These are phyloP conservation scores for Hypoxylon lenormandii DNA, from an alignment of 495 filamentous ascomycete genomes.

Conservation along the genomic window DNA sequence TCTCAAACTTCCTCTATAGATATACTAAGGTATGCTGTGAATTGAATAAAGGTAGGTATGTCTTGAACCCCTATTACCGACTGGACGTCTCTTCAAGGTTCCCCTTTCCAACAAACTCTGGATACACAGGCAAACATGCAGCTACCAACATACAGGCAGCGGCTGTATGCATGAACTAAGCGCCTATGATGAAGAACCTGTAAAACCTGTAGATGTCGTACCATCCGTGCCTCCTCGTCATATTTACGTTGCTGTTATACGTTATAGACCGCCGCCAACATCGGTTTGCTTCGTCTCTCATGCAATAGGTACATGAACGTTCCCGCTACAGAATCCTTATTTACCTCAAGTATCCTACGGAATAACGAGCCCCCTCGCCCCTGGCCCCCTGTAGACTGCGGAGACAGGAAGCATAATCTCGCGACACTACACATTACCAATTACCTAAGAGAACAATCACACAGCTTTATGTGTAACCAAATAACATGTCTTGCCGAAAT, in stretches of 20 bases:
- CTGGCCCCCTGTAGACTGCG: neutral
- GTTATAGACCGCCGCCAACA: neutral
- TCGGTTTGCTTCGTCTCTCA: slow-evolving; percentile 15
- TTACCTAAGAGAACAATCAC: neutral
- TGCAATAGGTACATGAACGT: neutral
- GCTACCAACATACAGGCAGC: slow-evolving; percentile 9
- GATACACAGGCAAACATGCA: neutral
- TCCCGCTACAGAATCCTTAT: slow-evolving; percentile 25
- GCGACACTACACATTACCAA: neutral
- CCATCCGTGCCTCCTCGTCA: neutral
- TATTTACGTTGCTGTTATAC: slow-evolving; percentile 2
- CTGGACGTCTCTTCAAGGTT: neutral
- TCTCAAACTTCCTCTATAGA: too few species aligned
- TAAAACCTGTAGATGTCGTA: neutral
- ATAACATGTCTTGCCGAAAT: neutral
- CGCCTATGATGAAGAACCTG: too few species aligned
- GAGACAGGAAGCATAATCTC: neutral
- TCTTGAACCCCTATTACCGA: too few species aligned
- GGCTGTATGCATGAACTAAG: slow-evolving; percentile 17
- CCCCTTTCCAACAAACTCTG: neutral
- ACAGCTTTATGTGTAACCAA: slow-evolving; percentile 13
- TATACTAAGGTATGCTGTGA: too few species aligned
- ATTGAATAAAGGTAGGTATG: too few species aligned
- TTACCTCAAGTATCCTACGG: slow-evolving; percentile 1
- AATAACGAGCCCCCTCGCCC: slow-evolving; percentile 6